phyloP scores from a whole-genome alignment of 805 yeast genomes.

The Cyberlindnera misumaiensis region DNA sequence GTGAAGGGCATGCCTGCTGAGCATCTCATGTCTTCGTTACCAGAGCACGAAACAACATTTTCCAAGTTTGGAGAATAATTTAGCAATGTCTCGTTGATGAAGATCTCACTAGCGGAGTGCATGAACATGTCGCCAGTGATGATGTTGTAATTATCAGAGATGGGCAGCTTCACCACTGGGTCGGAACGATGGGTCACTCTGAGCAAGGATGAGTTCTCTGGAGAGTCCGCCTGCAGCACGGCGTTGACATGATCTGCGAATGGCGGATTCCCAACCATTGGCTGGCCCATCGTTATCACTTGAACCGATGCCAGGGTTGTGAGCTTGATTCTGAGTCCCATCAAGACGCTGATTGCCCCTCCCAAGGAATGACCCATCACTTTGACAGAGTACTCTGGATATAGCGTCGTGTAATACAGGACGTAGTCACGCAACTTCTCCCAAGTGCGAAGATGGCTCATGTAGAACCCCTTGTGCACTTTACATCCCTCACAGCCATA shows the following conservation, averaged over 20 bases:
- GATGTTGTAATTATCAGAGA: slow-evolving; percentile 8
- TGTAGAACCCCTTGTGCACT: slow-evolving; percentile 20
- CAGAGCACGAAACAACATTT: slow-evolving; percentile 71
- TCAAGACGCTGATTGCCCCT: slow-evolving; percentile 20
- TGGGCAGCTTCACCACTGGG: slow-evolving; percentile 22
- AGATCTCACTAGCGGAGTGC: slow-evolving; percentile 19
- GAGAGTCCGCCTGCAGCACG: slow-evolving; percentile 3
- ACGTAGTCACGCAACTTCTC: slow-evolving; percentile 1
- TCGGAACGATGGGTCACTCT: slow-evolving; percentile 22
- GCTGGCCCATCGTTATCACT: slow-evolving; percentile 23
- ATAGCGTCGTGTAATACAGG: not conserved
- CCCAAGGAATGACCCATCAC: slow-evolving; percentile 25
- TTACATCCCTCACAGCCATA: slow-evolving; percentile 14
- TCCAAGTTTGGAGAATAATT: slow-evolving; percentile 8
- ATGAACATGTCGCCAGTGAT: slow-evolving; percentile 13
- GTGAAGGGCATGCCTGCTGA: slow-evolving; percentile 15
- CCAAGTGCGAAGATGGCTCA: slow-evolving; percentile 13
- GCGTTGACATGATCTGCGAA: slow-evolving; percentile 13
- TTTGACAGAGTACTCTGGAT: slow-evolving; percentile 8
- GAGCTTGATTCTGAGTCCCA: slow-evolving; percentile 6
- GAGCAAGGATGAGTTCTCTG: slow-evolving; percentile 7
- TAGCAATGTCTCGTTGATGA: slow-evolving; percentile 17
- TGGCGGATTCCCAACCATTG: slow-evolving; percentile 19
- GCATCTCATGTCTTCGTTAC: slow-evolving; percentile 58
- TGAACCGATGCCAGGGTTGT: not conserved